Percentiles rank a stretch among this genome's conserved stretches.
Conservation (phyloP, 1,284 basidiomycete genomes). For the Peniophora sp. region DNA sequence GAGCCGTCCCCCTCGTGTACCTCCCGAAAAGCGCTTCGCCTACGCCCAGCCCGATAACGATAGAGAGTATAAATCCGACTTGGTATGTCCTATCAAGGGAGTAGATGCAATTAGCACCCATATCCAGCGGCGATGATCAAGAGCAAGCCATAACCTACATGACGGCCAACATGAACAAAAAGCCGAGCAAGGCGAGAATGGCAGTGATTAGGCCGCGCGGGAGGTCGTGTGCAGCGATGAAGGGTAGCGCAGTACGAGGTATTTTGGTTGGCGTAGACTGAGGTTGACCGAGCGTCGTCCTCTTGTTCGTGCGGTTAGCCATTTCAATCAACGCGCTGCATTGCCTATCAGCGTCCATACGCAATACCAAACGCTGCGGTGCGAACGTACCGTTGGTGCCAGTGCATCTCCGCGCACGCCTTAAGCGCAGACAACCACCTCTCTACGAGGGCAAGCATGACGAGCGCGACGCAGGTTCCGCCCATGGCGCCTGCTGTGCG, state of each 20-base stretch:
- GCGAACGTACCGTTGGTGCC: slow-evolving; percentile 34
- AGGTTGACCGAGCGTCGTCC: background rate
- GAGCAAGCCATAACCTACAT: slow-evolving; percentile 40
- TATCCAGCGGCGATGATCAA: background rate
- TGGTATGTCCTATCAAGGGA: slow-evolving; percentile 48
- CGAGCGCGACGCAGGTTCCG: slow-evolving; percentile 59
- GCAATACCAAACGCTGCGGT: background rate
- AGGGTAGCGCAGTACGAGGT: slow-evolving; percentile 34
- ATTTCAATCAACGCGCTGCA: slow-evolving; percentile 24
- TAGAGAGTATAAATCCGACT: slow-evolving; percentile 46
- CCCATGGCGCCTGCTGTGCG: slow-evolving; percentile 39
- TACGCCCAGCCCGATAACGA: slow-evolving; percentile 49
- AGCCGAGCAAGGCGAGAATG: slow-evolving; percentile 37
- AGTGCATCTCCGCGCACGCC: slow-evolving; percentile 44
- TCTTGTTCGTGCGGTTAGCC: slow-evolving; percentile 17
- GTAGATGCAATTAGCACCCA: background rate
- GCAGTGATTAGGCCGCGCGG: slow-evolving; percentile 44
- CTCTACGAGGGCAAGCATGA: slow-evolving; percentile 57
- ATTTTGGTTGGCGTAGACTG: background rate
- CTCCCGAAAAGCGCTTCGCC: slow-evolving; percentile 60
- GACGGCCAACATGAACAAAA: slow-evolving; percentile 56
- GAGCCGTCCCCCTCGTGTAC: slow-evolving; percentile 21
- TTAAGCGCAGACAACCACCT: slow-evolving; percentile 52
- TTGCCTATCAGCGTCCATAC: too few relatives aligned
- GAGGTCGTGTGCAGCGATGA: slow-evolving; percentile 51